Base-by-base conservation (phyloP, 768 basidiomycete species). In the Pleurotus tuber-regium region DNA sequence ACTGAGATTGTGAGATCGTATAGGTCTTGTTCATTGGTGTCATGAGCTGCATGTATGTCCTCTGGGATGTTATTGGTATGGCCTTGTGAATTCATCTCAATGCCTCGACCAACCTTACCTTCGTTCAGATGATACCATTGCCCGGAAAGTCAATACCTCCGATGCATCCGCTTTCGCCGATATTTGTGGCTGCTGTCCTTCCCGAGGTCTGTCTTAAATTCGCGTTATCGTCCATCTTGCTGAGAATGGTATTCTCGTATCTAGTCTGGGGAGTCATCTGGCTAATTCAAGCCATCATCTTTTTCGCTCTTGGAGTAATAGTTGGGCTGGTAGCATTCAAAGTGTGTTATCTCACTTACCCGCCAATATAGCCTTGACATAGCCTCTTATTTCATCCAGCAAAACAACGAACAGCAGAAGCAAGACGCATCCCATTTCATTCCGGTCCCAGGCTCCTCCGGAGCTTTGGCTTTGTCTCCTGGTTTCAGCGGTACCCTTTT, bases 261-360 rank as follows among this genome's bases (percentile, higher is more conserved):
- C n/a, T n/a, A n/a, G 91, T 89, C 0, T 92, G 91, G 92, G 92
- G 92, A 28, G 81, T 93, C 48, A 76, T 95, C 43, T 95, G 93
- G 93, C 79, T 92, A 30, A 66, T 94, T 57, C 65, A 83, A 25
- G 86, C 90, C 0, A 76, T 89, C 50, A 54, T 77, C 6, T 93
- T 88, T 70, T 92, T 95, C 59, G 84, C 79, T 5, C 67, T 78
- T 2, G 91, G 89, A 0, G 66, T 95, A 46, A 69, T 95, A 18
- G 83, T 93, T 19, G 90, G 93, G 16, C 63, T 93, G 2, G 83
- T 80, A 21, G 82, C 79, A 1, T 94, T 93, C 77, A 94, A 93
- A 76, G 89, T 88, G 57, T 2, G 65, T 57, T n/a, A 19, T 12
- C 30, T n/a, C 21, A 18, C 48, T 31, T 29, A n/a, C 10, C 52